A percentile compares a stretch with the other conserved stretches of the same genome.
Conservation (phyloP, 2,329 filamentous ascomycete genomes). For the Aspergillus caelatus region DNA sequence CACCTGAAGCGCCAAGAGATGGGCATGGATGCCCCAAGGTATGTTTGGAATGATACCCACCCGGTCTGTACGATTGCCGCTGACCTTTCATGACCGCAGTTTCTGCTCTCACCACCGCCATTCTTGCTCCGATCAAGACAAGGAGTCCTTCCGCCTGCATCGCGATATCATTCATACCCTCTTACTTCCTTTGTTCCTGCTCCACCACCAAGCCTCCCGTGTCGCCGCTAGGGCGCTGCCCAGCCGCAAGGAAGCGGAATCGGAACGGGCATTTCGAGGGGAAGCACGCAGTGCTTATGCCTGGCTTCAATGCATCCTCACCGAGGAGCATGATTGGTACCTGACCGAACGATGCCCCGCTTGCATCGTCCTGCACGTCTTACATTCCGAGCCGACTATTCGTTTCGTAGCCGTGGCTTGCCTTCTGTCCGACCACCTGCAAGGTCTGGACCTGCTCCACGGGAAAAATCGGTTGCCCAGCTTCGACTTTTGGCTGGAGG, state of each 20-base stretch:
- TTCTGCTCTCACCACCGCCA: conserved; percentile 41
- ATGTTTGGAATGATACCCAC: conserved; percentile 10
- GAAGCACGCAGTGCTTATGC: conserved; percentile 60
- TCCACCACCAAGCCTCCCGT: conserved; percentile 58
- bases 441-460: conserved; percentile 27
- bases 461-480: conserved; percentile 26
- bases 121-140: conserved; percentile 32
- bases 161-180: conserved; percentile 63
- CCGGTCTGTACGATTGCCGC: neutral
- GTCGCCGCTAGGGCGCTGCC: conserved; percentile 55
- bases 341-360: conserved; percentile 58
- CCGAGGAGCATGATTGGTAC: conserved; percentile 61
- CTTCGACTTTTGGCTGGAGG: conserved; percentile 44
- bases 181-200: conserved; percentile 59
- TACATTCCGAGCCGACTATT: conserved; percentile 49
- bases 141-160: conserved; percentile 51
- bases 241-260: conserved; percentile 52
- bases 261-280: conserved; percentile 60
- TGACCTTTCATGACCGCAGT: conserved; percentile 24
- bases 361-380: conserved; percentile 46
- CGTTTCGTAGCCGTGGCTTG: conserved; percentile 47
- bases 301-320: conserved; percentile 62
- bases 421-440: conserved; percentile 40
- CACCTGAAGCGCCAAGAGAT: conserved; percentile 39
- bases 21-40: conserved; percentile 37